Evolutionary conservation across 2,329 filamentous ascomycete species (phyloP).

Genomic region (Coleophoma crateriformis): DNA sequence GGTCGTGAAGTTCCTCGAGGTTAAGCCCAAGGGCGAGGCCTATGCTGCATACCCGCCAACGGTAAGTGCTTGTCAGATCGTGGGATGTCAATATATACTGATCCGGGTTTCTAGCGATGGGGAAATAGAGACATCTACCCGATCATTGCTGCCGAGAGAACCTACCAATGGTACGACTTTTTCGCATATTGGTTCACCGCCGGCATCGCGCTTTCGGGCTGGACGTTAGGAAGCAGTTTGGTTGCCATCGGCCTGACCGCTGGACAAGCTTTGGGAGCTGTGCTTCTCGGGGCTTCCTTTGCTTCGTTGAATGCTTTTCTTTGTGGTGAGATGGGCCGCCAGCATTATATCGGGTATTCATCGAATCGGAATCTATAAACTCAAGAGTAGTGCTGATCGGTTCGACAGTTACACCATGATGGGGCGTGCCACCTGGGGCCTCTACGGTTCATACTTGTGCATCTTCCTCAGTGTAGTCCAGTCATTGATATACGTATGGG

Average conservation of each 20-base stretch:
- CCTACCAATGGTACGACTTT: background rate
- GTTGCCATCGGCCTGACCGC: background rate
- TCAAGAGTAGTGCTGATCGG: background rate
- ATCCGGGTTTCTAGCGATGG: background rate
- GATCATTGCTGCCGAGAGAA: background rate
- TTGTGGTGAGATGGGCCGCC: background rate
- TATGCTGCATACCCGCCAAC: background rate
- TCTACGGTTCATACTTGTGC: background rate
- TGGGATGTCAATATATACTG: no score
- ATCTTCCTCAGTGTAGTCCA: background rate
- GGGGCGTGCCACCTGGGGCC: background rate
- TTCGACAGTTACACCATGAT: background rate
- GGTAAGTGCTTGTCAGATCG: no score
- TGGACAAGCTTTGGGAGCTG: background rate
- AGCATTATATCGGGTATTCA: background rate
- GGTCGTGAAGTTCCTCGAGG: background rate
- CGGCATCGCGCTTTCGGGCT: background rate
- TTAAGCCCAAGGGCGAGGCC: background rate
- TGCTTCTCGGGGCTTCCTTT: background rate
- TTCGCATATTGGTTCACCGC: background rate
- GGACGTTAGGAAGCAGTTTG: constrained; percentile 1
- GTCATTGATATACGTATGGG: background rate
- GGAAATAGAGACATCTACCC: constrained; percentile 1
- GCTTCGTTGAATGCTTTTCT: background rate
- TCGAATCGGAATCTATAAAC: background rate